These are phyloP conservation scores for Daldinia concentrica DNA, from an alignment of 495 filamentous ascomycete species.

Conservation along the genomic window DNA sequence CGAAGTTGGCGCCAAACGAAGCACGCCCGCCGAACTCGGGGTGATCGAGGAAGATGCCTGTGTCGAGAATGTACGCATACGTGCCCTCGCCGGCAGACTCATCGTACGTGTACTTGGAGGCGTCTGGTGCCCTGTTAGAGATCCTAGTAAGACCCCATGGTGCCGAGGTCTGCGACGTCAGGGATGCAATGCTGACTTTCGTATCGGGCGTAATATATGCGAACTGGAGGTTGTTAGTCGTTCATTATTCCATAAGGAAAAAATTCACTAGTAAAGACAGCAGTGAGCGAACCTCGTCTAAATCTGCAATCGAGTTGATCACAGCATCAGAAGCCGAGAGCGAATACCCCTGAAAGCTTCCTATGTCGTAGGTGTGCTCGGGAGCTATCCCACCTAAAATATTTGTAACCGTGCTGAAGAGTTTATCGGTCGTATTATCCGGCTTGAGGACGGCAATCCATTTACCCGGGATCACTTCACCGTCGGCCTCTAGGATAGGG, in stretches of 20 bases:
- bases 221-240: slow-evolving; percentile 27
- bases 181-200: slow-evolving; percentile 30
- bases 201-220: slow-evolving; percentile 43
- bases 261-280: not conserved
- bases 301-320: slow-evolving; percentile 52
- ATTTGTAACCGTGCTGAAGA: slow-evolving; percentile 41
- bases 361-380: slow-evolving; percentile 51
- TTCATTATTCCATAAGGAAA: not conserved
- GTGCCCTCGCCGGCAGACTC: slow-evolving; percentile 54
- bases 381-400: slow-evolving; percentile 39
- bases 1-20: slow-evolving; percentile 57
- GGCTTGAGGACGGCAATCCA: slow-evolving; percentile 67
- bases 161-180: slow-evolving; percentile 44
- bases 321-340: slow-evolving; percentile 45
- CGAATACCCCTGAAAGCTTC: slow-evolving; percentile 56
- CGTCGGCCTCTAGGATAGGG: slow-evolving; percentile 48
- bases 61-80: slow-evolving; percentile 58
- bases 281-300: slow-evolving; percentile 48
- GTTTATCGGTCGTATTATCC: slow-evolving; percentile 9
- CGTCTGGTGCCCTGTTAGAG: slow-evolving; percentile 46
- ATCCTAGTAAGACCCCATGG: slow-evolving; percentile 58
- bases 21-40: slow-evolving; percentile 63
- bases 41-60: slow-evolving; percentile 59
- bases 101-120: slow-evolving; percentile 56
- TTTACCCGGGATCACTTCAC: slow-evolving; percentile 55